These are phyloP conservation scores for Corinectria fuckeliana DNA, from an alignment of 2,329 filamentous ascomycete genomes.

Conservation along the genomic window DNA sequence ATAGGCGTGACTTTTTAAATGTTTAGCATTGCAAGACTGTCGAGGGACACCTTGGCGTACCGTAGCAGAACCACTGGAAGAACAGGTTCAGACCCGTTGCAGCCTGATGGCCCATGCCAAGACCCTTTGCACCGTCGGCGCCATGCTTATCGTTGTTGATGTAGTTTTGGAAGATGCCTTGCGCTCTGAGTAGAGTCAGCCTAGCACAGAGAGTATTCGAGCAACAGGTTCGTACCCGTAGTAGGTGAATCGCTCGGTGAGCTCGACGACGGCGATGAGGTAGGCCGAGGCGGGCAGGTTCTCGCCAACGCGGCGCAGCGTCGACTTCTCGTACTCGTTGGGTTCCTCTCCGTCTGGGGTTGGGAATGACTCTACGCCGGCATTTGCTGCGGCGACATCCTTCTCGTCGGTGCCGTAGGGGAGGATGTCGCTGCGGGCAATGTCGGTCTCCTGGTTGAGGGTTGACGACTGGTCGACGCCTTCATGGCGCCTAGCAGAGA, in stretches of 20 bases:
- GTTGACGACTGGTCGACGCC: conserved; percentile 34
- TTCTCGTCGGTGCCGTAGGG: conserved; percentile 35
- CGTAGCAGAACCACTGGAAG: conserved; percentile 60
- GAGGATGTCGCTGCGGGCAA: conserved; percentile 34
- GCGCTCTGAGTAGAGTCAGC: conserved; percentile 33
- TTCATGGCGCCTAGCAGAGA: conserved; percentile 42
- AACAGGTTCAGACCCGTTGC: conserved; percentile 62
- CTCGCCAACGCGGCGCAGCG: conserved; percentile 60
- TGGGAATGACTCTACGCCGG: conserved; percentile 38
- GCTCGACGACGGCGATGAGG: conserved; percentile 62
- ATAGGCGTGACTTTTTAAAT: conserved; percentile 45
- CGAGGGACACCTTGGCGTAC: conserved; percentile 26
- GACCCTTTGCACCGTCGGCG: conserved; percentile 52
- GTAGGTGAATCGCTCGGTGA: conserved; percentile 65
- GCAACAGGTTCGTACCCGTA: conserved; percentile 46
- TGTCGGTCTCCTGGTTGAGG: conserved; percentile 32
- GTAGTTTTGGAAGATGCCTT: conserved; percentile 64
- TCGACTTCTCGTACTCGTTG: conserved; percentile 56
- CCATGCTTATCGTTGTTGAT: conserved; percentile 47
- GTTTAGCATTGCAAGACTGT: neutral
- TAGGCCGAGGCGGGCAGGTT: conserved; percentile 61
- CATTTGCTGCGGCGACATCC: conserved; percentile 6
- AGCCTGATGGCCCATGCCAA: conserved; percentile 61
- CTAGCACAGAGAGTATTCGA: neutral
- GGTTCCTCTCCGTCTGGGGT: conserved; percentile 58